These are phyloP conservation scores for Sarocladiaceae sp. DNA, from an alignment of 2,329 filamentous ascomycete genomes.

Conservation along the genomic window DNA sequence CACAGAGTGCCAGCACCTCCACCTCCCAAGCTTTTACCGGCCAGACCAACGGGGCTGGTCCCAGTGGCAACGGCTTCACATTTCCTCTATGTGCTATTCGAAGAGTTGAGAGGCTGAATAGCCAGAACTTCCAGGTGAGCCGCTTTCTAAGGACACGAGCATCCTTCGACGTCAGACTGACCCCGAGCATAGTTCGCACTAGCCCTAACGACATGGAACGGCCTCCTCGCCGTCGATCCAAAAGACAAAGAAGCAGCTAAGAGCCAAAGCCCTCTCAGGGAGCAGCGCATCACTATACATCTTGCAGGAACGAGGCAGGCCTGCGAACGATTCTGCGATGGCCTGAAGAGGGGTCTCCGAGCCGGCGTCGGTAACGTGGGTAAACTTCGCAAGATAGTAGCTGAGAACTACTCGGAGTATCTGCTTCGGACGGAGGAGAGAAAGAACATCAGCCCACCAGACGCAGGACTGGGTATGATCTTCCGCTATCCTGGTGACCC, in stretches of 20 bases:
- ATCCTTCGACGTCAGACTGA: background rate
- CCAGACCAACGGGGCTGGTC: slow-evolving; percentile 86
- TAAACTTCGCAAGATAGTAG: slow-evolving; percentile 71
- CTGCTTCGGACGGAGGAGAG: slow-evolving; percentile 58
- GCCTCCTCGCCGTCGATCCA: slow-evolving; percentile 49
- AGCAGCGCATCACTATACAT: slow-evolving; percentile 87
- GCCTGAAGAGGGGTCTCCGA: slow-evolving; percentile 81
- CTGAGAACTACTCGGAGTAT: slow-evolving; percentile 89
- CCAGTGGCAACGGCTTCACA: slow-evolving; percentile 92
- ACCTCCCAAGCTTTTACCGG: slow-evolving; percentile 83
- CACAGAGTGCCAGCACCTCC: slow-evolving; percentile 69
- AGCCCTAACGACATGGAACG: slow-evolving; percentile 92
- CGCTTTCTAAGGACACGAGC: background rate
- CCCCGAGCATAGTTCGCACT: slow-evolving; percentile 63
- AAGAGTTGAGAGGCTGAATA: slow-evolving; percentile 86
- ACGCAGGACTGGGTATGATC: slow-evolving; percentile 85
- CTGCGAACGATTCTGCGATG: slow-evolving; percentile 95
- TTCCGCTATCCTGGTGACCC: slow-evolving; percentile 95
- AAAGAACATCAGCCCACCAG: slow-evolving; percentile 57
- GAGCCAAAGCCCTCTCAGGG: slow-evolving; percentile 40
- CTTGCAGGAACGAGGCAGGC: slow-evolving; percentile 81
- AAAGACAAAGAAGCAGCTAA: slow-evolving; percentile 42
- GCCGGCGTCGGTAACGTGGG: slow-evolving; percentile 83
- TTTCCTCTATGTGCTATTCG: slow-evolving; percentile 88
- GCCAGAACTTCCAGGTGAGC: slow-evolving; percentile 70